A percentile compares a stretch with the other conserved stretches of the same genome.
These are phyloP conservation scores for Colletotrichum sidae DNA, from an alignment of 2,329 filamentous ascomycete species.

Conservation along the genomic window DNA sequence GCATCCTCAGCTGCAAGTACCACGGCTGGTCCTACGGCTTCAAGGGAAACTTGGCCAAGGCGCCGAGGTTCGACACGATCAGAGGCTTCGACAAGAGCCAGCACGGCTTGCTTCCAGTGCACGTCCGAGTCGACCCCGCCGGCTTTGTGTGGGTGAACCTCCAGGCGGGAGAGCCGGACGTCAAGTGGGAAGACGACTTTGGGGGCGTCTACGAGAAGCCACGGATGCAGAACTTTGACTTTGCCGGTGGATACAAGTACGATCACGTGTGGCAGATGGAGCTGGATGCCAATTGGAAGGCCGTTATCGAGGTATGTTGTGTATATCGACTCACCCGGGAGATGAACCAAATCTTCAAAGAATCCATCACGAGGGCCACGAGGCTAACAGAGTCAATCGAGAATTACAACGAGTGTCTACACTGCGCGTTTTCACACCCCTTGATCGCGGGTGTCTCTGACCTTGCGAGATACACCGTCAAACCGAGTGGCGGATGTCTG, in stretches of 20 bases:
- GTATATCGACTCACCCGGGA: no score
- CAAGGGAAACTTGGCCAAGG: slow-evolving; percentile 55
- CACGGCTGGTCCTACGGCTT: slow-evolving; percentile 59
- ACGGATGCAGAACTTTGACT: slow-evolving; percentile 41
- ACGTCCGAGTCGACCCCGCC: slow-evolving; percentile 56
- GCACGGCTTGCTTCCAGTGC: slow-evolving; percentile 49
- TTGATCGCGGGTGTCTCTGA: slow-evolving; percentile 57
- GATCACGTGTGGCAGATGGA: slow-evolving; percentile 48
- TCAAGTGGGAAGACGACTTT: slow-evolving; percentile 58
- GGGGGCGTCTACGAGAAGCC: slow-evolving; percentile 41
- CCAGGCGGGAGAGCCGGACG: slow-evolving; percentile 51
- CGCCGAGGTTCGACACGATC: slow-evolving; percentile 53
- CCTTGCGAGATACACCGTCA: slow-evolving; percentile 56
- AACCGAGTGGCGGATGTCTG: slow-evolving; percentile 48
- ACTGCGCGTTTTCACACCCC: slow-evolving; percentile 61
- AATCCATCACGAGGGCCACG: no score
- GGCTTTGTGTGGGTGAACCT: slow-evolving; percentile 65
- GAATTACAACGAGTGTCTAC: slow-evolving; percentile 63
- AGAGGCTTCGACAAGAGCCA: slow-evolving; percentile 51
- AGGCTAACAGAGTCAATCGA: slow-evolving; percentile 37
- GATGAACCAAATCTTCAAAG: no score
- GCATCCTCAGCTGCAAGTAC: slow-evolving; percentile 46
- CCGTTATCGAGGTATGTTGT: slow-evolving; percentile 43
- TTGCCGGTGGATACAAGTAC: slow-evolving; percentile 42
- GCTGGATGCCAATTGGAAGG: slow-evolving; percentile 54